A percentile compares a stretch with the other conserved stretches of the same genome.
Conservation (phyloP, 805 yeast genomes). For the Cyberlindnera mycetangii region DNA sequence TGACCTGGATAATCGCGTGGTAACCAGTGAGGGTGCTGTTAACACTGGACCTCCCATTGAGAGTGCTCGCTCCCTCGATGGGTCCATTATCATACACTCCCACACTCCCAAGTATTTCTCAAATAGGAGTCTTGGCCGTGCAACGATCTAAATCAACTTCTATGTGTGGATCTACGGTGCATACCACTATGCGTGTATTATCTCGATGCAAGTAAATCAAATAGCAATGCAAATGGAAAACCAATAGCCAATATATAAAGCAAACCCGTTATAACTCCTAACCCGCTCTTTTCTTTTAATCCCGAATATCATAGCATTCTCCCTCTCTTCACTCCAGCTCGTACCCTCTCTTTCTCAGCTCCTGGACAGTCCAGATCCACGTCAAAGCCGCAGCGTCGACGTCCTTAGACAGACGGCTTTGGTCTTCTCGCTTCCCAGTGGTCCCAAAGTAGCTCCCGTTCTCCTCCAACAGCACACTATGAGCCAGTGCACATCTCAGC, state of each 20-base stretch:
- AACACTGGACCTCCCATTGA: too few relatives aligned
- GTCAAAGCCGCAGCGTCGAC: constrained; percentile 61
- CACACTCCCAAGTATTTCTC: too few relatives aligned
- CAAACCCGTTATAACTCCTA: not conserved
- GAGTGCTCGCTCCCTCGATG: too few relatives aligned
- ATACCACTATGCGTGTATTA: too few relatives aligned
- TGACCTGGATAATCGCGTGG: too few relatives aligned
- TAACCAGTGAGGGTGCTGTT: too few relatives aligned
- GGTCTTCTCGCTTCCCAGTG: constrained; percentile 52
- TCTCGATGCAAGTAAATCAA: too few relatives aligned
- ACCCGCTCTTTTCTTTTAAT: not conserved
- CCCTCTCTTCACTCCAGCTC: constrained; percentile 15
- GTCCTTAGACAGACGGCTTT: constrained; percentile 57
- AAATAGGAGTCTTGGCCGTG: too few relatives aligned
- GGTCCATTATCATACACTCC: too few relatives aligned
- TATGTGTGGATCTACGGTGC: too few relatives aligned
- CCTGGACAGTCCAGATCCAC: constrained; percentile 77
- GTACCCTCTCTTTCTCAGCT: constrained; percentile 53
- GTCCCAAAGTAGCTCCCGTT: constrained; percentile 70
- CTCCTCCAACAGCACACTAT: constrained; percentile 37
- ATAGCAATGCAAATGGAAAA: too few relatives aligned
- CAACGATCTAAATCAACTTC: too few relatives aligned
- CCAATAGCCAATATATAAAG: not conserved
- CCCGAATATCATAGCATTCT: not conserved
- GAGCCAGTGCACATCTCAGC: constrained; percentile 57